These are phyloP conservation scores for Ophiostoma quercus DNA, from an alignment of 2,329 filamentous ascomycete genomes.

Conservation along the genomic window DNA sequence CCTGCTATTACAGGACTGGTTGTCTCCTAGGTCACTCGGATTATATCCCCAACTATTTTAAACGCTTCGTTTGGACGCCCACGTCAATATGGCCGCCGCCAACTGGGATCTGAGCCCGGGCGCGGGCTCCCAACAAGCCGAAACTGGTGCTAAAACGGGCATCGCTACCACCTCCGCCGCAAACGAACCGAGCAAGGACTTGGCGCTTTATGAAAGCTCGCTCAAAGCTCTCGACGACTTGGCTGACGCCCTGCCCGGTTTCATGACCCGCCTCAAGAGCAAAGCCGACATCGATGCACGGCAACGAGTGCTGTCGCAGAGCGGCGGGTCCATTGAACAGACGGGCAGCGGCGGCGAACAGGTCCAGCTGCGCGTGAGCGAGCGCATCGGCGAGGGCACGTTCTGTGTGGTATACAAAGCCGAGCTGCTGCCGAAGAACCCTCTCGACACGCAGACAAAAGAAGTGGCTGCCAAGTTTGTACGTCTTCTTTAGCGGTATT, in stretches of 20 bases:
- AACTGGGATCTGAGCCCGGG: slow-evolving; percentile 23
- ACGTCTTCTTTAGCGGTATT: background rate
- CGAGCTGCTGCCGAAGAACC: slow-evolving; percentile 7
- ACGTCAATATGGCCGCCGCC: slow-evolving; percentile 22
- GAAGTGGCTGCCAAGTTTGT: slow-evolving; percentile 26
- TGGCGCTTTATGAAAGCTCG: slow-evolving; percentile 9
- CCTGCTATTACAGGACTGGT: background rate
- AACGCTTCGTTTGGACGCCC: slow-evolving; percentile 6
- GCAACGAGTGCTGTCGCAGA: slow-evolving; percentile 34
- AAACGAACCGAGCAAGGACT: background rate
- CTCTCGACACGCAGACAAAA: background rate
- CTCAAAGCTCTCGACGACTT: slow-evolving; percentile 25
- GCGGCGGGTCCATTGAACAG: slow-evolving; percentile 19
- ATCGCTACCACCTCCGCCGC: background rate
- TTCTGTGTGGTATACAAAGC: slow-evolving; percentile 28
- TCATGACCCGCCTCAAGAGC: slow-evolving; percentile 53
- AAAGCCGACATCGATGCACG: slow-evolving; percentile 84
- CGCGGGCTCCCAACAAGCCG: slow-evolving; percentile 18
- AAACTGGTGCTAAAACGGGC: background rate
- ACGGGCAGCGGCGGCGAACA: slow-evolving; percentile 20
- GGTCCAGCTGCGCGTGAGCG: slow-evolving; percentile 21
- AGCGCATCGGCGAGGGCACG: slow-evolving; percentile 27
- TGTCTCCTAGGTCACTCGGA: background rate
- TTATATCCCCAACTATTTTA: background rate
- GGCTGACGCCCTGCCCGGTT: slow-evolving; percentile 13